Evolutionary conservation across 1,284 basidiomycete species (phyloP).

Genomic region (Trametes versicolor): DNA sequence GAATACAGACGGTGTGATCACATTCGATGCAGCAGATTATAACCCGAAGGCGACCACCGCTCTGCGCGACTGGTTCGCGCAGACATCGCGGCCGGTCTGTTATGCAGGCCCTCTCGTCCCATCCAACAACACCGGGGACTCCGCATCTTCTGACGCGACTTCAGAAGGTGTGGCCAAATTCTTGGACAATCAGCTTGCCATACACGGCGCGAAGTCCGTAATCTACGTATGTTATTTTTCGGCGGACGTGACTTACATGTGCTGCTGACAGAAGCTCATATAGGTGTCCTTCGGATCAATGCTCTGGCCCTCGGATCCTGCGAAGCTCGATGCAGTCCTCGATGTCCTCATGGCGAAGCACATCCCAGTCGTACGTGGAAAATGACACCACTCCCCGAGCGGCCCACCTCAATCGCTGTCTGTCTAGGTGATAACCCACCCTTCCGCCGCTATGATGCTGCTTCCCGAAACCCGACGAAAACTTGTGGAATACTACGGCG

Average conservation of each 20-base stretch:
- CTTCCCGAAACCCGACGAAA: slow-evolving; percentile 27
- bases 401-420: background rate
- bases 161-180: slow-evolving; percentile 21
- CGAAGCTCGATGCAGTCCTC: slow-evolving; percentile 27
- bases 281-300: slow-evolving; percentile 34
- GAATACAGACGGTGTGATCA: background rate
- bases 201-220: slow-evolving; percentile 29
- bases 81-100: slow-evolving; percentile 1
- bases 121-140: background rate
- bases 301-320: slow-evolving; percentile 29
- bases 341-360: slow-evolving; percentile 25
- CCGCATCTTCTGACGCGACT: background rate
- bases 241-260: no score
- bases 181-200: slow-evolving; percentile 24
- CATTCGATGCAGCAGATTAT: background rate
- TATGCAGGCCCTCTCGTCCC: slow-evolving; percentile 18
- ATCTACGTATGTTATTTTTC: no score
- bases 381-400: background rate
- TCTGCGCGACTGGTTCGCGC: background rate
- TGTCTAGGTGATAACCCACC: slow-evolving; percentile 33
- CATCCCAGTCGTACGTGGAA: slow-evolving; percentile 30
- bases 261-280: no score
- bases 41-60: slow-evolving; percentile 8
- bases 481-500: slow-evolving; percentile 25
- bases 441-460: slow-evolving; percentile 23